These are phyloP conservation scores for Globisporangium spinosum DNA, from an alignment of 352 stramenopile species.

Conservation along the genomic window DNA sequence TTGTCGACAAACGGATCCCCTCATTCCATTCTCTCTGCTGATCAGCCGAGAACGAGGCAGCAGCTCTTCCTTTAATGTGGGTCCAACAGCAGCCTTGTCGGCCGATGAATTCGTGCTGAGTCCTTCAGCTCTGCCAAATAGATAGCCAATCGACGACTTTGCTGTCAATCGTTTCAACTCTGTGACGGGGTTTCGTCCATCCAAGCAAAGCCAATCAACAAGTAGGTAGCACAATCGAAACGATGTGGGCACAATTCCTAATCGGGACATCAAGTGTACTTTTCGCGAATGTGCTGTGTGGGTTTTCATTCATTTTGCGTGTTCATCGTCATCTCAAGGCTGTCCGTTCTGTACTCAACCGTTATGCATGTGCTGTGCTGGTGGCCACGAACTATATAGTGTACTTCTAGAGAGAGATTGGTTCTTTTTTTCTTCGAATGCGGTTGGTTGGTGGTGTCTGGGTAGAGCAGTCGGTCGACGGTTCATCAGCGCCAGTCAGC, in stretches of 20 bases:
- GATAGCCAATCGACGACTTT: too few species aligned
- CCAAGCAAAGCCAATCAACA: too few species aligned
- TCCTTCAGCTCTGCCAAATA: too few species aligned
- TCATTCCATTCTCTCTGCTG: background rate
- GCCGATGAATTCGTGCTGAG: too few species aligned
- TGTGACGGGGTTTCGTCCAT: too few species aligned
- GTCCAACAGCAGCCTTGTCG: too few species aligned
- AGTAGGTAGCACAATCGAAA: too few species aligned
- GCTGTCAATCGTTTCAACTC: too few species aligned
- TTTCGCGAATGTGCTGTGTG: background rate
- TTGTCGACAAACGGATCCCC: background rate
- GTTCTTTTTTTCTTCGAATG: background rate
- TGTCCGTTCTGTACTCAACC: background rate
- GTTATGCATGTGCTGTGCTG: background rate
- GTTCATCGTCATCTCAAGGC: background rate
- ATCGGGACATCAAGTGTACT: too few species aligned
- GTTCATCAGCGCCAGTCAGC: background rate
- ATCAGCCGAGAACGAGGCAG: background rate
- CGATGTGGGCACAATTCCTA: too few species aligned
- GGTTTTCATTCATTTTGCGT: background rate
- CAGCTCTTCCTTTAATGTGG: background rate
- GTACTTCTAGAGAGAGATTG: slow-evolving; percentile 14
- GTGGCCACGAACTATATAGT: slow-evolving; percentile 2
- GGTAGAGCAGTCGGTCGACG: background rate
- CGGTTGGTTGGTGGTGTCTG: background rate